These are phyloP conservation scores for Aphanocladium album DNA, from an alignment of 2,329 filamentous ascomycete species.

Conservation along the genomic window DNA sequence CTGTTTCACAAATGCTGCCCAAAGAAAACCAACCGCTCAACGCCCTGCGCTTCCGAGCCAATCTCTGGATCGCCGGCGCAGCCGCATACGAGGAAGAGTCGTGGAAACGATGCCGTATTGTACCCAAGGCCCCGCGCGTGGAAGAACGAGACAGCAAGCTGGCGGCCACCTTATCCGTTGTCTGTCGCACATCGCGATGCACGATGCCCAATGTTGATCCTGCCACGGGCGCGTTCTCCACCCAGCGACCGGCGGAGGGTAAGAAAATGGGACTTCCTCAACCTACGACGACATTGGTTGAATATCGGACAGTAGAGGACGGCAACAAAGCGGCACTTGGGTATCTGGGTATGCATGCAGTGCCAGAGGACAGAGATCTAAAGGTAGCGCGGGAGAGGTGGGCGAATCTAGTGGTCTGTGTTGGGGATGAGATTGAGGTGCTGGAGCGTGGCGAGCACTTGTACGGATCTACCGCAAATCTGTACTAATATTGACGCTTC, in stretches of 20 bases:
- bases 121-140: not conserved
- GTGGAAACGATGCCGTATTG: slow-evolving; percentile 17
- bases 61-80: slow-evolving; percentile 16
- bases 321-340: slow-evolving; percentile 24
- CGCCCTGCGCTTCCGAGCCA: slow-evolving; percentile 19
- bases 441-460: slow-evolving; percentile 23
- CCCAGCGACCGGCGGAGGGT: not conserved
- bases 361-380: slow-evolving; percentile 21
- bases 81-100: slow-evolving; percentile 17
- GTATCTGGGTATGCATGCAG: slow-evolving; percentile 27
- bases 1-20: slow-evolving; percentile 15
- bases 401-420: slow-evolving; percentile 16
- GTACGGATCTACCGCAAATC: slow-evolving; percentile 23
- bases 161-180: slow-evolving; percentile 15
- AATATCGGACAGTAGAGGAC: slow-evolving; percentile 20
- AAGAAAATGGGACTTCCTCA: slow-evolving; percentile 21
- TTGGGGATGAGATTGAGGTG: slow-evolving; percentile 26
- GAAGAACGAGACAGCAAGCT: not conserved
- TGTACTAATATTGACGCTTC: slow-evolving; percentile 17
- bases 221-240: slow-evolving; percentile 5
- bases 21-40: slow-evolving; percentile 16
- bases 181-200: slow-evolving; percentile 18
- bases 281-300: slow-evolving; percentile 22
- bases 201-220: slow-evolving; percentile 19
- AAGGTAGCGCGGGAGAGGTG: slow-evolving; percentile 6